Evolutionary conservation across 306 rosid species (phyloP).

Genomic region (Sphenostylis stenocarpa): DNA sequence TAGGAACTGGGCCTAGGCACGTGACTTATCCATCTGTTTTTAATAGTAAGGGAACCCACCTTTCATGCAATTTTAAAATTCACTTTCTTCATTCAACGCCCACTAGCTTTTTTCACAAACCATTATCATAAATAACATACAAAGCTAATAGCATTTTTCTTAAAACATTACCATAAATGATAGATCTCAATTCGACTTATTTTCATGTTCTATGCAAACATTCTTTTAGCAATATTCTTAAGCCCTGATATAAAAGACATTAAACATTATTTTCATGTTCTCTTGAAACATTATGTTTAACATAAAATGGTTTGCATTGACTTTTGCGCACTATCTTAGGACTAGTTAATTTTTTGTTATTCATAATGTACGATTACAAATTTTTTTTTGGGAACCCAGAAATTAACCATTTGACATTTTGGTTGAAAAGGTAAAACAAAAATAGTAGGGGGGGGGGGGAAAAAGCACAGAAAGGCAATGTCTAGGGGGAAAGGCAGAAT

Average conservation of each 20-base stretch:
- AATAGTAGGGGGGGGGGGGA: neutral
- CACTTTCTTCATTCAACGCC: neutral
- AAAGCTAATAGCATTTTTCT: no score
- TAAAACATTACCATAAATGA: no score
- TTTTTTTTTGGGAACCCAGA: neutral
- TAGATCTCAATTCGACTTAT: no score
- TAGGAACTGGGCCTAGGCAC: conserved; percentile 1
- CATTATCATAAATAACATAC: no score
- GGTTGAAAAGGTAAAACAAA: neutral
- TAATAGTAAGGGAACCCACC: neutral
- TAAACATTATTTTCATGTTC: no score
- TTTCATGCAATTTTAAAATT: neutral
- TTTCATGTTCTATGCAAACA: no score
- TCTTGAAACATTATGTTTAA: no score
- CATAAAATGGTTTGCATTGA: neutral
- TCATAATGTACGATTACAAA: neutral
- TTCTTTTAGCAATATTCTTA: no score
- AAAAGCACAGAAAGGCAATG: neutral
- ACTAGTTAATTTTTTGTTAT: neutral
- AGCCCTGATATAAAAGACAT: no score
- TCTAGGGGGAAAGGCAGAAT: neutral
- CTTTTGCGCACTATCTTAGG: neutral
- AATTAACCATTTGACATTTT: neutral
- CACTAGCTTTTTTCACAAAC: neutral
- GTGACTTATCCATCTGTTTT: conserved; percentile 1